phyloP scores from a whole-genome alignment of 768 basidiomycete genomes.

The Floccularia luteovirens region DNA sequence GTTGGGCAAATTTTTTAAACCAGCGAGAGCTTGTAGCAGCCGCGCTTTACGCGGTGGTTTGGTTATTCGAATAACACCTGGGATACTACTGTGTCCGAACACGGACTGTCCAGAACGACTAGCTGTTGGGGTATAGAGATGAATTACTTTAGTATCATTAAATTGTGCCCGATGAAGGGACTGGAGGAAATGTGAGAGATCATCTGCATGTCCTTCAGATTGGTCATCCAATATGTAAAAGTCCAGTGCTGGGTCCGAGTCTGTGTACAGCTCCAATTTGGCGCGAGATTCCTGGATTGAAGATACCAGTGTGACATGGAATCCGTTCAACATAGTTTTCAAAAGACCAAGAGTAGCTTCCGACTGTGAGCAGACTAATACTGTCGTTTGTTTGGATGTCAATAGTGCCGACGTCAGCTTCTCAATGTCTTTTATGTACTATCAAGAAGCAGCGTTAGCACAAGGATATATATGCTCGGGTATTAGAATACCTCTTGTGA shows the following conservation, averaged over 20 bases:
- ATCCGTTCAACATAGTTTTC: constrained; percentile 47
- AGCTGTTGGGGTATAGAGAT: constrained; percentile 66
- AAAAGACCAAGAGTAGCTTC: constrained; percentile 49
- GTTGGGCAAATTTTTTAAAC: constrained; percentile 45
- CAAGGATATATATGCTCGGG: neutral
- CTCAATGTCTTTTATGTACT: constrained; percentile 42
- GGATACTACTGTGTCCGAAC: constrained; percentile 38
- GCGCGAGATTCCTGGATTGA: constrained; percentile 38
- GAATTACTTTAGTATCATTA: constrained; percentile 55
- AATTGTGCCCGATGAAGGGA: constrained; percentile 28
- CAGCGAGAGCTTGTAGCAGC: constrained; percentile 54
- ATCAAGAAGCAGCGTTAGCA: constrained; percentile 2
- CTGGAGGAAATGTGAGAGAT: constrained; percentile 43
- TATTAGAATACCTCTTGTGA: constrained; percentile 38
- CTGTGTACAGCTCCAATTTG: constrained; percentile 25
- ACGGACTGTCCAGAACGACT: constrained; percentile 45
- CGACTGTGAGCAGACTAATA: constrained; percentile 55
- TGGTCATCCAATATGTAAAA: constrained; percentile 67
- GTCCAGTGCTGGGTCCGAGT: constrained; percentile 33
- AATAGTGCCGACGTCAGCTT: constrained; percentile 38
- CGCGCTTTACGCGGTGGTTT: constrained; percentile 61
- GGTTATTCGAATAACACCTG: constrained; percentile 59
- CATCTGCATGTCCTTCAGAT: constrained; percentile 48
- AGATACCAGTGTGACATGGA: constrained; percentile 35
- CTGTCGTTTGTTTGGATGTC: constrained; percentile 34